Base-by-base conservation (phyloP, 2,329 filamentous ascomycete genomes). In the Aspergillus uvarum region DNA sequence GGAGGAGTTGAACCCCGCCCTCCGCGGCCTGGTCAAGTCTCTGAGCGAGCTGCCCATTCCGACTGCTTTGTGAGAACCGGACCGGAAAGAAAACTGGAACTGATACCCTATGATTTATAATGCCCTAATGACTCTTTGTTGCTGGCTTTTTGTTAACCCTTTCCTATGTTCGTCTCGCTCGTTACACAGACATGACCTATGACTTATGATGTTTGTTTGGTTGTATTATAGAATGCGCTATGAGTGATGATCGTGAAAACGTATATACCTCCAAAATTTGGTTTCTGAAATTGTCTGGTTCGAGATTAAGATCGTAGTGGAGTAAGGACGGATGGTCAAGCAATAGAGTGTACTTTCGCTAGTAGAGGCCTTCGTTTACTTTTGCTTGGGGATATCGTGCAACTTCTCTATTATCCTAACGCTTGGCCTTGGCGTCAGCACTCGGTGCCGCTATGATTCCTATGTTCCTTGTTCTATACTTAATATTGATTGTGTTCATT, bases 21-120 rank as follows among this genome's bases (percentile, higher is more conserved):
- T 62, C 24, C 54, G 51, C 16, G 52, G 53, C 6, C 47, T 62
- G 42, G 60, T 62, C 19, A 57, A 56, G 53, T 54, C 60, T 3
- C 32, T 62, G 50, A 58, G 32, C 22, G 57, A 62, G 22, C 38
- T 62, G n/a, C 60, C 60, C 7, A 54, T 54, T 3, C 60, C 60
- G 12, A 47, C 51, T 42, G 47, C 50, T 29, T 44, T 26, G 50
- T 56, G 47, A 51, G 38, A 47, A 51, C 8, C 7, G 26, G 16
- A 19, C 11, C 11, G 32, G 32, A 35, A 35, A 16, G 32, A 51
- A 35, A 47, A 44, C 11, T 12, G 32, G 16, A 19, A 16, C 38
- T 44, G 38, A 44, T 44, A 44, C 38, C 38, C 38, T 8, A 44
- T 16, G 38, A 44, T 10, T 44, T n/a, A 44, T 44, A 16, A 44